Conservation (phyloP, 2,329 filamentous ascomycete genomes). For the Verticillium nubilum region DNA sequence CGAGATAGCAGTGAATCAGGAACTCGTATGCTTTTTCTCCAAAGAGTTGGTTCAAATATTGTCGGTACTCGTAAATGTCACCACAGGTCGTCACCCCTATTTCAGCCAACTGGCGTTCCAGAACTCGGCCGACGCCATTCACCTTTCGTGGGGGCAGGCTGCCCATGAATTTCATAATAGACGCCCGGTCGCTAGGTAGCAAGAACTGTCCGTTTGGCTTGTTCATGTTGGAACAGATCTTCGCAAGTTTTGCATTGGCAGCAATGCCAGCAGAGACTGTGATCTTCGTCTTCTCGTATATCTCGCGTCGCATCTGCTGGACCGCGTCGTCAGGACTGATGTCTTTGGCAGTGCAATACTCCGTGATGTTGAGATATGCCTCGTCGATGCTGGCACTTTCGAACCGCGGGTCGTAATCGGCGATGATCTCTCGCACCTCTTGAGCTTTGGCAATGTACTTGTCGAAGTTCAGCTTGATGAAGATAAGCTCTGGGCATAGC, state of each 20-base stretch:
- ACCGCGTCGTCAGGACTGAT: constrained; percentile 70
- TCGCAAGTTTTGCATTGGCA: constrained; percentile 87
- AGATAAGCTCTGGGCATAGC: constrained; percentile 79
- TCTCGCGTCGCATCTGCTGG: constrained; percentile 68
- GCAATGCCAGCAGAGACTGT: constrained; percentile 94
- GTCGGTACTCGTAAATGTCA: constrained; percentile 74
- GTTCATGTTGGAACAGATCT: constrained; percentile 92
- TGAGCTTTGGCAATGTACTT: constrained; percentile 90
- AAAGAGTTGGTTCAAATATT: constrained; percentile 71
- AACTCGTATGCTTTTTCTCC: constrained; percentile 90
- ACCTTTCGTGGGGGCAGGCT: constrained; percentile 82
- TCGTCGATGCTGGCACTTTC: constrained; percentile 95
- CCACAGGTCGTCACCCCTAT: constrained; percentile 85
- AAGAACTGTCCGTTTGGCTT: constrained; percentile 93
- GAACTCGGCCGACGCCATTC: constrained; percentile 89
- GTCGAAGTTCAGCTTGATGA: constrained; percentile 78
- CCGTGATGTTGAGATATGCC: constrained; percentile 90
- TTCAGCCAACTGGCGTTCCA: constrained; percentile 84
- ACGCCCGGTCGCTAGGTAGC: constrained; percentile 63
- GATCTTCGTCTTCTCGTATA: constrained; percentile 71
- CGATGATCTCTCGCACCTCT: constrained; percentile 77
- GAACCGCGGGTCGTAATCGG: constrained; percentile 83
- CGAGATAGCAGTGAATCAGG: constrained; percentile 76
- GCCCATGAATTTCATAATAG: constrained; percentile 82
- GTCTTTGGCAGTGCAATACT: constrained; percentile 67